Conservation (phyloP, 192 early-diverging fungal genomes). For the Coemansia sp. region DNA sequence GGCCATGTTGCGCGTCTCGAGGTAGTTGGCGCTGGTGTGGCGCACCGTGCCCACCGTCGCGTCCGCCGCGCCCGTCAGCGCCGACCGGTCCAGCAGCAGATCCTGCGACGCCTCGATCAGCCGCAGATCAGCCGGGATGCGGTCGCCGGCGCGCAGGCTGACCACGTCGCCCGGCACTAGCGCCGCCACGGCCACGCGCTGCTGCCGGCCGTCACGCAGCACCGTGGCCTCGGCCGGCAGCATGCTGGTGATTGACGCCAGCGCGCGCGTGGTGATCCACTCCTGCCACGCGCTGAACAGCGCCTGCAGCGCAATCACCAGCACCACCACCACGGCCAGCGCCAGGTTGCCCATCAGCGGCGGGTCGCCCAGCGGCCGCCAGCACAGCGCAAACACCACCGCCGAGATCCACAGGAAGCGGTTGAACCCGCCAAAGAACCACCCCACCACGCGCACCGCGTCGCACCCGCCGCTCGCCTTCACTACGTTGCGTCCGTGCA, state of each 20-base stretch:
- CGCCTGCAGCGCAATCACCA: constrained; percentile 65
- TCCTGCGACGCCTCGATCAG: constrained; percentile 61
- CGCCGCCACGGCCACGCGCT: constrained; percentile 50
- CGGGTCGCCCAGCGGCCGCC: constrained; percentile 57
- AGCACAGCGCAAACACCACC: constrained; percentile 63
- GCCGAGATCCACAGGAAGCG: constrained; percentile 63
- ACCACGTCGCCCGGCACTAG: constrained; percentile 78
- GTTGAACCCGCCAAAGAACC: constrained; percentile 70
- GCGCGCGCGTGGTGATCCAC: constrained; percentile 61
- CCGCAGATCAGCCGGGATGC: constrained; percentile 74
- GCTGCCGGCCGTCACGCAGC: constrained; percentile 61
- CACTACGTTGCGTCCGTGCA: constrained; percentile 21
- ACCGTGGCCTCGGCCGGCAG: constrained; percentile 61
- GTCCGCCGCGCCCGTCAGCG: constrained; percentile 74
- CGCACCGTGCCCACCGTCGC: constrained; percentile 59
- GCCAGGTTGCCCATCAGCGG: constrained; percentile 58
- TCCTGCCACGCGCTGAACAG: constrained; percentile 69
- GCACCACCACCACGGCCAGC: constrained; percentile 56
- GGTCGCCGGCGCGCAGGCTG: constrained; percentile 58
- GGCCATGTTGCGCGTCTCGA: constrained; percentile 80
- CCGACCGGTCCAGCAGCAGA: constrained; percentile 71
- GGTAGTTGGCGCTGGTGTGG: constrained; percentile 64
- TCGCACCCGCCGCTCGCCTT: background rate
- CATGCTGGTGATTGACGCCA: constrained; percentile 71
- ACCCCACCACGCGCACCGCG: constrained; percentile 5